Evolutionary conservation across 2,329 filamentous ascomycete species (phyloP).

Genomic region (Lecanicillium sp.): DNA sequence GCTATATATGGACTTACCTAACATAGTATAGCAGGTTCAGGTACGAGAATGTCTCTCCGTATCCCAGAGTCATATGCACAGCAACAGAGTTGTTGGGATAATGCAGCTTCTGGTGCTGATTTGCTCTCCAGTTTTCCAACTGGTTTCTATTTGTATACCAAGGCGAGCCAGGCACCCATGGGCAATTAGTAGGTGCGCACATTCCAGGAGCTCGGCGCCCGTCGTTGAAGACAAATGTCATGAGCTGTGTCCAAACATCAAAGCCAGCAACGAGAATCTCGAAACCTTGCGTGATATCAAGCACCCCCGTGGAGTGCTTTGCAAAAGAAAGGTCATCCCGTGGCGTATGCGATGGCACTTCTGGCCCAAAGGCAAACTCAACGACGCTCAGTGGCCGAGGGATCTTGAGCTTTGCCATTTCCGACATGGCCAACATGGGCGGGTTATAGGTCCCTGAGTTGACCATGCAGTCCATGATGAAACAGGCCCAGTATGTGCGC

Average conservation of each 20-base stretch:
- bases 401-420: constrained; percentile 26
- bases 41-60: constrained; percentile 33
- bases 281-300: constrained; percentile 20
- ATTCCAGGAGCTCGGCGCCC: constrained; percentile 32
- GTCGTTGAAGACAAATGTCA: constrained; percentile 34
- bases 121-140: constrained; percentile 25
- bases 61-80: constrained; percentile 29
- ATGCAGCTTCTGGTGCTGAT: constrained; percentile 25
- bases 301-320: constrained; percentile 10
- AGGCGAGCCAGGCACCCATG: constrained; percentile 27
- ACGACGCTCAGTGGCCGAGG: constrained; percentile 22
- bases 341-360: constrained; percentile 15
- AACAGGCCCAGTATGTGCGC: constrained; percentile 36
- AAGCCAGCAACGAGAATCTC: constrained; percentile 33
- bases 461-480: constrained; percentile 36
- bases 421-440: constrained; percentile 25
- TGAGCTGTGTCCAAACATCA: constrained; percentile 33
- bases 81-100: constrained; percentile 29
- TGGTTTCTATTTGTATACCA: constrained; percentile 24
- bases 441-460: constrained; percentile 32
- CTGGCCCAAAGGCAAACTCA: constrained; percentile 31
- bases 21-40: constrained; percentile 36
- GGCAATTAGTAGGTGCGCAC: constrained; percentile 28
- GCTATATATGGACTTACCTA: constrained; percentile 23
- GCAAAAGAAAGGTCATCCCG: constrained; percentile 6